Percentiles rank a stretch among this genome's conserved stretches.
These are phyloP conservation scores for Calonectria pseudoturangicola DNA, from an alignment of 2,329 filamentous ascomycete species.

Conservation along the genomic window DNA sequence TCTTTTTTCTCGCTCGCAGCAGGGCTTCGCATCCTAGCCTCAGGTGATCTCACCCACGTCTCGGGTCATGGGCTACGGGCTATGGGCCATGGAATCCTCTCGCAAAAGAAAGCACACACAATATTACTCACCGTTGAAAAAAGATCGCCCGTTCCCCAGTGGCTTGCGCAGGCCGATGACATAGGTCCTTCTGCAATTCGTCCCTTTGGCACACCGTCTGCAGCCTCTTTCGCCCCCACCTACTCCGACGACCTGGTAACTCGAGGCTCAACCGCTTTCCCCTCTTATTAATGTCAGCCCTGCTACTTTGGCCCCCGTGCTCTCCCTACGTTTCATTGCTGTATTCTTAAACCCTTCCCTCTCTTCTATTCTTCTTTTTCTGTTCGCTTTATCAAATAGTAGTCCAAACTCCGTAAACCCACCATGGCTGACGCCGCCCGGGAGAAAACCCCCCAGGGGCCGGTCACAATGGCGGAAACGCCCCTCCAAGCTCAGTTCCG, in stretches of 20 bases:
- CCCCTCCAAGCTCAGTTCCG: slow-evolving; percentile 50
- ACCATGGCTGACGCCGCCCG: slow-evolving; percentile 25
- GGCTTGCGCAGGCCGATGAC: slow-evolving; percentile 24
- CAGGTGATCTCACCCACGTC: slow-evolving; percentile 23
- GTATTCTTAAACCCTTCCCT: background rate
- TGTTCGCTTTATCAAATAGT: background rate
- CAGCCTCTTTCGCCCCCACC: slow-evolving; percentile 2
- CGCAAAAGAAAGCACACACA: background rate
- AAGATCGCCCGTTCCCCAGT: slow-evolving; percentile 6
- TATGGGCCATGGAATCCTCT: background rate
- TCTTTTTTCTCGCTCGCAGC: background rate
- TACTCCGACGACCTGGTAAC: slow-evolving; percentile 7
- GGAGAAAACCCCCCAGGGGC: slow-evolving; percentile 27
- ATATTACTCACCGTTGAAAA: slow-evolving; percentile 21
- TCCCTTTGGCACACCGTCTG: slow-evolving; percentile 9
- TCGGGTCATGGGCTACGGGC: background rate
- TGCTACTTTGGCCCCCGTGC: background rate
- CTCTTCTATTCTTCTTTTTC: background rate
- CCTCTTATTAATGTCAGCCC: slow-evolving; percentile 10
- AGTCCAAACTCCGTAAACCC: background rate
- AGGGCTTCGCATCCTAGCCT: slow-evolving; percentile 28
- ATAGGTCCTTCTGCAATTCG: slow-evolving; percentile 15
- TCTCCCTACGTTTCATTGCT: background rate
- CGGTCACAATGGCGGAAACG: slow-evolving; percentile 15
- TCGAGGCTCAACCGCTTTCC: slow-evolving; percentile 19